Percentiles rank a stretch among this genome's conserved stretches.
These are phyloP conservation scores for Xylariaceae sp. DNA, from an alignment of 2,329 filamentous ascomycete species.

Conservation along the genomic window DNA sequence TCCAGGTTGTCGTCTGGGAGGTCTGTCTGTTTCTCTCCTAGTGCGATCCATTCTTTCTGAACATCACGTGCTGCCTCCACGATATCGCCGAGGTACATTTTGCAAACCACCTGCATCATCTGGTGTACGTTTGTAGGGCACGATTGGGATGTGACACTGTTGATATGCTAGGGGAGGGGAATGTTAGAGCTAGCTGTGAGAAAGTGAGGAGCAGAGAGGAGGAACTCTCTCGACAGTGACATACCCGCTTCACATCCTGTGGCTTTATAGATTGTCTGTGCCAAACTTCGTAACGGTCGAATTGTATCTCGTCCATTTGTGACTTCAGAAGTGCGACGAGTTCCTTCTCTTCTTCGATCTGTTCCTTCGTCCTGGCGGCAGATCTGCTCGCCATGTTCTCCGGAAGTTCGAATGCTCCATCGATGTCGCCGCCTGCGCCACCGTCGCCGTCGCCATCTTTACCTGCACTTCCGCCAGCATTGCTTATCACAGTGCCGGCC, in stretches of 20 bases:
- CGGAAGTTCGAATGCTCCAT: conserved; percentile 52
- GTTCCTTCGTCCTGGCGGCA: conserved; percentile 56
- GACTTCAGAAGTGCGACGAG: conserved; percentile 57
- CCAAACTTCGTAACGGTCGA: conserved; percentile 65
- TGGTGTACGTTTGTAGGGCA: conserved; percentile 68
- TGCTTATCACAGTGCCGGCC: conserved; percentile 40
- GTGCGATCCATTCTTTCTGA: conserved; percentile 64
- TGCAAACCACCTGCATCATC: conserved; percentile 70
- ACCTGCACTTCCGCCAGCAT: conserved; percentile 34
- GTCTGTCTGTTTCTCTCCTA: conserved; percentile 53
- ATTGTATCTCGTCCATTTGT: conserved; percentile 61
- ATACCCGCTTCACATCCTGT: conserved; percentile 61
- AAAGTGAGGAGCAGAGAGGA: background rate
- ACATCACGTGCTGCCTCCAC: conserved; percentile 66
- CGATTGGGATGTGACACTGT: conserved; percentile 74
- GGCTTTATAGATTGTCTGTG: conserved; percentile 63
- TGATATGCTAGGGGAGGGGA: conserved; percentile 62
- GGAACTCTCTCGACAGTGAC: conserved; percentile 23
- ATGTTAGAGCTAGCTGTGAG: too few species aligned
- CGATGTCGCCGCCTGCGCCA: conserved; percentile 50
- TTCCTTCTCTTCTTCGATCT: conserved; percentile 57
- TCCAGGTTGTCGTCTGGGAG: conserved; percentile 37
- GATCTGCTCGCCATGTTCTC: conserved; percentile 36
- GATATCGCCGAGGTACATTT: conserved; percentile 71
- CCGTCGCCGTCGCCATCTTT: conserved; percentile 49